Evolutionary conservation across 768 basidiomycete genomes (phyloP).

Genomic region (Hygrophoropsis aurantiaca): DNA sequence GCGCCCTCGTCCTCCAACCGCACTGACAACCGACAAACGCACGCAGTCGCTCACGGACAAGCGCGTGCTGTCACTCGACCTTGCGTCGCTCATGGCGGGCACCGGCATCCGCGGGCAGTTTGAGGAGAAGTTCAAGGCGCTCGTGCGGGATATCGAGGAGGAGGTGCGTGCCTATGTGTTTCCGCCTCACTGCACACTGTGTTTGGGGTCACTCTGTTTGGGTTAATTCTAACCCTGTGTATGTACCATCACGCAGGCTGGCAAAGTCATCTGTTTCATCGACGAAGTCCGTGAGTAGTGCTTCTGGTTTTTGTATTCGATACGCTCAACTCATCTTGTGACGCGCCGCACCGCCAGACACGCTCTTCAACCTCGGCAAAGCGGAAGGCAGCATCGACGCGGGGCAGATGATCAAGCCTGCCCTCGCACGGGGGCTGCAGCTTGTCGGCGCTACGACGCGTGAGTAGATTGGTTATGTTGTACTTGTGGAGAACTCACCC

Average conservation of each 20-base stretch:
- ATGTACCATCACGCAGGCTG: constrained; percentile 35
- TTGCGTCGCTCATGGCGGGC: constrained; percentile 83
- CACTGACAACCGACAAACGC: not conserved
- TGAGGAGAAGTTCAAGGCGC: constrained; percentile 89
- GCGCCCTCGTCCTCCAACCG: not conserved
- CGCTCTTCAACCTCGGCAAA: constrained; percentile 85
- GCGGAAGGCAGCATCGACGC: constrained; percentile 91
- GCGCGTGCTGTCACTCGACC: constrained; percentile 82
- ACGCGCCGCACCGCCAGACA: constrained; percentile 43
- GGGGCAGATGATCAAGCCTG: constrained; percentile 92
- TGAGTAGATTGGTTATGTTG: constrained; percentile 47
- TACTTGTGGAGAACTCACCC: too few relatives aligned
- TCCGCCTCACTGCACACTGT: constrained; percentile 56
- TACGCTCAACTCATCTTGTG: not conserved
- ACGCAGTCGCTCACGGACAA: constrained; percentile 79
- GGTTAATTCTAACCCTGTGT: constrained; percentile 11
- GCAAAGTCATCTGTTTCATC: constrained; percentile 95
- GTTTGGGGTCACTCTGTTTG: too few relatives aligned
- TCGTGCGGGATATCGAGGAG: constrained; percentile 88
- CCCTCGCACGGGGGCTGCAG: constrained; percentile 82
- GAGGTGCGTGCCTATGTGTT: constrained; percentile 56
- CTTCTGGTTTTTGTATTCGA: not conserved
- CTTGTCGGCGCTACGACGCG: constrained; percentile 91
- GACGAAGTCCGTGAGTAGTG: constrained; percentile 83
- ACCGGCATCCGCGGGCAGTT: constrained; percentile 92